A percentile compares a stretch with the other conserved stretches of the same genome.
Conservation (phyloP, 345 rosid species). For the Aquilaria malaccensis region DNA sequence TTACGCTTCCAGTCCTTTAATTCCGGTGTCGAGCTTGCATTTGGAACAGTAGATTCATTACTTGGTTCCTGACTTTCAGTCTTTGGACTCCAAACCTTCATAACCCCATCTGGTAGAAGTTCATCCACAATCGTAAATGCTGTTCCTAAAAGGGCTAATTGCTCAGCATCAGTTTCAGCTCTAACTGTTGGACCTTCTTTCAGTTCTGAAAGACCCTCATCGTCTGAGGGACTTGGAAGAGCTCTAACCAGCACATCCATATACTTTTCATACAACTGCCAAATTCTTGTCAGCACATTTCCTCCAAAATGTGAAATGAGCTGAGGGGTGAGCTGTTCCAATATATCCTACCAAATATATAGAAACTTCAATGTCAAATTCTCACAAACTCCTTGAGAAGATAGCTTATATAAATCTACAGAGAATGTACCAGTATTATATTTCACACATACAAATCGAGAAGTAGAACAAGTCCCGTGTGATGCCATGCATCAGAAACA, state of each 20-base stretch:
- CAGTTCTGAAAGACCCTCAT: conserved; percentile 72
- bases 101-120: conserved; percentile 56
- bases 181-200: conserved; percentile 64
- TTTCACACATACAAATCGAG: too few species aligned
- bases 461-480: too few species aligned
- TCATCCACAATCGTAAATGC: conserved; percentile 91
- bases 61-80: conserved; percentile 39
- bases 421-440: too few species aligned
- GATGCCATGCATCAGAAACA: background rate
- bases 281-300: conserved; percentile 61
- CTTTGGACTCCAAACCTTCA: conserved; percentile 56
- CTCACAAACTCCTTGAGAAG: background rate
- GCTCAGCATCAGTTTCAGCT: conserved; percentile 92
- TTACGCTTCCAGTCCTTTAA: conserved; percentile 88
- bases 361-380: conserved; percentile 9
- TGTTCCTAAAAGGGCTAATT: conserved; percentile 85
- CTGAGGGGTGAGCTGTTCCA: conserved; percentile 73
- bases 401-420: background rate
- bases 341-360: conserved; percentile 53
- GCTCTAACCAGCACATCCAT: conserved; percentile 70
- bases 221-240: conserved; percentile 86
- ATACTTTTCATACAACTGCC: conserved; percentile 75
- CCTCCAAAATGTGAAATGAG: conserved; percentile 75
- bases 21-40: conserved; percentile 43
- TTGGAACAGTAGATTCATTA: conserved; percentile 34